Evolutionary conservation across 1,284 basidiomycete genomes (phyloP), one percentile per base, ranked within the genome.

Genomic region (Cutaneotrichosporon mucoides): DNA sequence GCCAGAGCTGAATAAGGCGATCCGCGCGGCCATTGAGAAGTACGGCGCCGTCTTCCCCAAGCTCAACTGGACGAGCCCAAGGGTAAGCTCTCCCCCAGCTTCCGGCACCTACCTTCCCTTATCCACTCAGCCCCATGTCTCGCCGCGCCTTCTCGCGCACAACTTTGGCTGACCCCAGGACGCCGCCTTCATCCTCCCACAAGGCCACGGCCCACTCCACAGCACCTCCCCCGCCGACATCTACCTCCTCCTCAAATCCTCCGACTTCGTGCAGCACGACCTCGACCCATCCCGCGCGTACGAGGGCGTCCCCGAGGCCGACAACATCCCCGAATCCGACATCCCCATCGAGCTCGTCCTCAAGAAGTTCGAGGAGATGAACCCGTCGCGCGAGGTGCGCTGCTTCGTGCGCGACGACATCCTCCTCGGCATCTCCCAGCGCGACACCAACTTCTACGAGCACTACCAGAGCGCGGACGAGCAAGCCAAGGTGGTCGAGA

Each of bases 31-130:
- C n/a, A 81, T 98, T 11, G 68, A 77, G 34, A 79, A 84, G 59
- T 94, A 92, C 53, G 69, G 70, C 65, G 86, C 88, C 4, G 88
- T 96, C 7, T 98, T 99, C 70, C 93, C 95, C 0, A 99, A 99
- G 75, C 84, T 96, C 53, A 96, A 95, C 71, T 95, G 93, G 80
- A 90, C 92, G 4, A 87, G 89, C 13, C 92, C 92, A 35, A 87
- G 88, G 79, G 92, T 90, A 66, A 55, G 81, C 72, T 62, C n/a
- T n/a, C n/a, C n/a, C n/a, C n/a, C n/a, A n/a, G n/a, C n/a, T n/a
- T n/a, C n/a, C n/a, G n/a, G n/a, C n/a, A n/a, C n/a, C n/a, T n/a
- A n/a, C n/a, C n/a, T n/a, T n/a, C n/a, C n/a, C n/a, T n/a, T n/a
- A n/a, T n/a, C n/a, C n/a, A n/a, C n/a, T n/a, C n/a, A n/a, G n/a